These are phyloP conservation scores for Erodium moschatum DNA, from an alignment of 441 rosid genomes.

Conservation along the genomic window DNA sequence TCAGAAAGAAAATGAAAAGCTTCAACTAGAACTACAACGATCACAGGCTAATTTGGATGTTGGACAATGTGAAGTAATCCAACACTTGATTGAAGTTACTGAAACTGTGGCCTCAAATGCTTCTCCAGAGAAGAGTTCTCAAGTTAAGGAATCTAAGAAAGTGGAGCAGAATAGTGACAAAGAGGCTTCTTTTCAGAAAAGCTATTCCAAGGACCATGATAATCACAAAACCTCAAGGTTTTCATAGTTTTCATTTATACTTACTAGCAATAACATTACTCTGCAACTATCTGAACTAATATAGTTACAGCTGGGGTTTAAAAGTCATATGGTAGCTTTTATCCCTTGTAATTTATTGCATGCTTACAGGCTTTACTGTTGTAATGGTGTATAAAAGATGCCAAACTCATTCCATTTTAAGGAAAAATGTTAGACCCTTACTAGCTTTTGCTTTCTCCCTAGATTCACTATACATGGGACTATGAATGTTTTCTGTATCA, in stretches of 20 bases:
- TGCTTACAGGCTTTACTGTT: neutral
- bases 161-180: constrained; percentile 32
- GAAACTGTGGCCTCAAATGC: constrained; percentile 43
- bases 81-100: constrained; percentile 64
- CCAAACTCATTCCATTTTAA: neutral
- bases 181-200: constrained; percentile 36
- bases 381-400: neutral
- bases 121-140: constrained; percentile 34
- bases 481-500: neutral
- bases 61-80: constrained; percentile 65
- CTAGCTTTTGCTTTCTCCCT: neutral
- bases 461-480: neutral
- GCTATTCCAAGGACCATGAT: constrained; percentile 37
- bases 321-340: neutral
- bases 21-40: constrained; percentile 60
- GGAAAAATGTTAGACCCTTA: neutral
- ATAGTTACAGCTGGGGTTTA: neutral
- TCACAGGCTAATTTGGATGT: constrained; percentile 62
- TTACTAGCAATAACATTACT: neutral
- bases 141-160: constrained; percentile 41
- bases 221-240: constrained; percentile 50
- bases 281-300: neutral
- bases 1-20: constrained; percentile 55
- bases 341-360: neutral
- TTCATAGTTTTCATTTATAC: constrained; percentile 22